phyloP scores from a whole-genome alignment of 2,329 filamentous ascomycete species.

The Ascochyta fabae region DNA sequence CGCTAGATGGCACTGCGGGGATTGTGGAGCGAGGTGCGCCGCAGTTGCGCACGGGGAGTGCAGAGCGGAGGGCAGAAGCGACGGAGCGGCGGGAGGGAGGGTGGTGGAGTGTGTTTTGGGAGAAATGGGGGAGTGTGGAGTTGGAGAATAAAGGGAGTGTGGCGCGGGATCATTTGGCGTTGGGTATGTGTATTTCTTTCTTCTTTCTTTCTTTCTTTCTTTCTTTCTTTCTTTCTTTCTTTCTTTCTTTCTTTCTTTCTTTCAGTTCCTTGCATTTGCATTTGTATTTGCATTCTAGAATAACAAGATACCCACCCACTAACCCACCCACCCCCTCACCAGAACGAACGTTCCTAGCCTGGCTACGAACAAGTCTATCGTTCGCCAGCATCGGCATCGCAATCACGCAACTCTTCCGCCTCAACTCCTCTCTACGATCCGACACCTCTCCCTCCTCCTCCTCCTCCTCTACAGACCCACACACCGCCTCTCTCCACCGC shows the following conservation, averaged over 20 bases:
- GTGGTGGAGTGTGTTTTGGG: constrained; percentile 63
- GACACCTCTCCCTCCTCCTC: constrained; percentile 5
- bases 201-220: neutral
- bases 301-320: no score
- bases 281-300: no score
- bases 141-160: constrained; percentile 87
- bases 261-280: no score
- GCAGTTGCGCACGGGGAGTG: constrained; percentile 16
- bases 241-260: no score
- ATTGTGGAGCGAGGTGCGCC: neutral
- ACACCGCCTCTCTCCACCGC: constrained; percentile 14
- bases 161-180: constrained; percentile 79
- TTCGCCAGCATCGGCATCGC: constrained; percentile 85
- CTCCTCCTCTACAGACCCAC: neutral
- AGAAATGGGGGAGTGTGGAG: constrained; percentile 72
- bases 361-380: constrained; percentile 80
- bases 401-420: constrained; percentile 82
- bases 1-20: neutral
- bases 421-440: constrained; percentile 68
- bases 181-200: constrained; percentile 62
- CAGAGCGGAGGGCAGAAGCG: constrained; percentile 33
- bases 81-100: constrained; percentile 33
- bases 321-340: neutral
- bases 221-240: no score
- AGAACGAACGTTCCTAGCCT: constrained; percentile 87